Percentiles rank a stretch among this genome's conserved stretches.
Evolutionary conservation across 1,284 basidiomycete genomes (phyloP).

Genomic region (Ceratobasidium sp.): DNA sequence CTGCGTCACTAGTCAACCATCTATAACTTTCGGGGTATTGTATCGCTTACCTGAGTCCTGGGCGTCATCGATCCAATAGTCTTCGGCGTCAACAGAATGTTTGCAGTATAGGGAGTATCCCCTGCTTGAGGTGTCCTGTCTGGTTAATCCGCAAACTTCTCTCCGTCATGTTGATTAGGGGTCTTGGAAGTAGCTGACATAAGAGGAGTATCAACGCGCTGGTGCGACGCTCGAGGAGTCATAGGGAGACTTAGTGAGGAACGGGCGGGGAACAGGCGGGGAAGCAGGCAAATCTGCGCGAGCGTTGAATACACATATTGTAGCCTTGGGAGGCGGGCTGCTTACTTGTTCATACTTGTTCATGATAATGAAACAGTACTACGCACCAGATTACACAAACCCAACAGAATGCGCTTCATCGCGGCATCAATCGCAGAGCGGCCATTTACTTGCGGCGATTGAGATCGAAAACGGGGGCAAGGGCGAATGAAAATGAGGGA

Average conservation of each 20-base stretch:
- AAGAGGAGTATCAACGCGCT: conserved; percentile 10
- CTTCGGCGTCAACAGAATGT: conserved; percentile 37
- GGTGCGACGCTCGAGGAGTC: conserved; percentile 28
- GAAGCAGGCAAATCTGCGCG: conserved; percentile 30
- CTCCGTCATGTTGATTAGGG: conserved; percentile 25
- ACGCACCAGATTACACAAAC: too few species aligned
- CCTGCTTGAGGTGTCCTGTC: conserved; percentile 38
- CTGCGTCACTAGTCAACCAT: neutral
- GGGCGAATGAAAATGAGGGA: too few species aligned
- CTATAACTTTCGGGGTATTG: neutral
- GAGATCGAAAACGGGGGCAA: too few species aligned
- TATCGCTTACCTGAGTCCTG: conserved; percentile 17
- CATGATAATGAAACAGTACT: too few species aligned
- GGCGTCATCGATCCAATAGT: conserved; percentile 33
- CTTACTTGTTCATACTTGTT: too few species aligned
- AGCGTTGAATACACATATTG: conserved; percentile 25
- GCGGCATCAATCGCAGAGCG: too few species aligned
- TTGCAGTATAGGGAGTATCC: conserved; percentile 31
- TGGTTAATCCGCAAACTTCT: conserved; percentile 44
- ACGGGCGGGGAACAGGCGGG: conserved; percentile 22
- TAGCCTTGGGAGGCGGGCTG: neutral
- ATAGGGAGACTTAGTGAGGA: conserved; percentile 41
- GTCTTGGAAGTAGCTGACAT: conserved; percentile 33
- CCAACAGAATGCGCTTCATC: too few species aligned
- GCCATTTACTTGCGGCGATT: too few species aligned